phyloP scores from a whole-genome alignment of 2,329 filamentous ascomycete genomes.

The Periconia sp. region DNA sequence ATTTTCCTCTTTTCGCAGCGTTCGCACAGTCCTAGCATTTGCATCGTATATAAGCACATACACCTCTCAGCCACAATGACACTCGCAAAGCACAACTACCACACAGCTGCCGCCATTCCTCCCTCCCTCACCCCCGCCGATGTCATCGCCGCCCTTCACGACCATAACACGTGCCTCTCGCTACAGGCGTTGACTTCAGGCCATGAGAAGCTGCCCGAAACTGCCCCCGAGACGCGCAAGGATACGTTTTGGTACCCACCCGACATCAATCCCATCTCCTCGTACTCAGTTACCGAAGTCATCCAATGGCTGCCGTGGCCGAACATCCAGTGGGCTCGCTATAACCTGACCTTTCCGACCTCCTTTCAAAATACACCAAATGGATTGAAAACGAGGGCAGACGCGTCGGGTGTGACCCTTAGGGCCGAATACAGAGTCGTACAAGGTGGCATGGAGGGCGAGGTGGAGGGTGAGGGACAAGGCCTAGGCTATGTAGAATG shows the following conservation, averaged over 20 bases:
- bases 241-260: conserved; percentile 45
- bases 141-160: conserved; percentile 39
- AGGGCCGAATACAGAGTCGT: conserved; percentile 42
- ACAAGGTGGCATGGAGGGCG: conserved; percentile 26
- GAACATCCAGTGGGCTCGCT: conserved; percentile 37
- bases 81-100: conserved; percentile 37
- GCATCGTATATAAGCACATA: too few species aligned
- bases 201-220: conserved; percentile 31
- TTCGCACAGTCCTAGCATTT: not conserved
- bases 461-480: conserved; percentile 39
- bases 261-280: conserved; percentile 31
- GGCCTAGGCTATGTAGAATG: conserved; percentile 39
- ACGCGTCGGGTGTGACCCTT: conserved; percentile 35
- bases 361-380: conserved; percentile 41
- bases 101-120: conserved; percentile 38
- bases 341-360: conserved; percentile 37
- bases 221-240: conserved; percentile 29
- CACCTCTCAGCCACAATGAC: conserved; percentile 11
- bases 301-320: conserved; percentile 36
- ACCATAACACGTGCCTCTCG: conserved; percentile 41
- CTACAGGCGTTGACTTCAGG: conserved; percentile 41
- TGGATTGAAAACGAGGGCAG: conserved; percentile 41
- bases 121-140: conserved; percentile 27
- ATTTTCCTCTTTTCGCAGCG: not conserved
- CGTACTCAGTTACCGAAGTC: conserved; percentile 39